Conservation (phyloP, 202 grass and related monocot genomes). For the Carex arenaria region DNA sequence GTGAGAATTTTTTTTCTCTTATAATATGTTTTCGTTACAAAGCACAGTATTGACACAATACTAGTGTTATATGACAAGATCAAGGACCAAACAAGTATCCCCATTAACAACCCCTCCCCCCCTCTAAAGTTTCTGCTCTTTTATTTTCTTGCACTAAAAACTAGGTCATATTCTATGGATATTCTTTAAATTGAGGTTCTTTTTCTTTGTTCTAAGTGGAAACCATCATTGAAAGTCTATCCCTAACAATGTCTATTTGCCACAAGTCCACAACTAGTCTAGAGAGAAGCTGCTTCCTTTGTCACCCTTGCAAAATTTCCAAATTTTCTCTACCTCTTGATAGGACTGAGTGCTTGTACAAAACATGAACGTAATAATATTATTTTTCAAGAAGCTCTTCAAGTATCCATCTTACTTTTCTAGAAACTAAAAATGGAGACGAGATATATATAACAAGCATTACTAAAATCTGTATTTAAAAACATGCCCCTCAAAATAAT, state of each 20-base stretch:
- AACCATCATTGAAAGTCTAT: constrained; percentile 23
- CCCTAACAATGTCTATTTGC: constrained; percentile 24
- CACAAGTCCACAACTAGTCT: background rate
- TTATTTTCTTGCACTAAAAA: background rate
- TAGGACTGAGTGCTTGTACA: background rate
- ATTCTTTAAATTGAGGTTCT: background rate
- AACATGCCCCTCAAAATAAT: too few species aligned
- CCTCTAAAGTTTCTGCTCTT: too few species aligned
- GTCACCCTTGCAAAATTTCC: background rate
- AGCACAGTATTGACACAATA: too few species aligned
- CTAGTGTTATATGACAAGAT: background rate
- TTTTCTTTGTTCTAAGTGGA: constrained; percentile 8
- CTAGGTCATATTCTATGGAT: constrained; percentile 20
- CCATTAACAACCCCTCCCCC: too few species aligned
- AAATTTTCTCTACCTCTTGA: background rate
- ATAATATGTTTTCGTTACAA: too few species aligned
- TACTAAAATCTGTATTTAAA: too few species aligned
- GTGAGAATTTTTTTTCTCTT: too few species aligned
- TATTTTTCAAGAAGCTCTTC: background rate
- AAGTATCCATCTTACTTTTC: background rate
- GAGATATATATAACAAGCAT: too few species aligned
- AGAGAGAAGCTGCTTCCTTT: background rate
- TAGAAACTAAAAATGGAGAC: background rate
- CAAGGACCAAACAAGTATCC: background rate
- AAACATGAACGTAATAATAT: background rate